Evolutionary conservation across 345 rosid genomes (phyloP), one percentile per base, ranked within the genome.

Genomic region (Hibiscus syriacus): DNA sequence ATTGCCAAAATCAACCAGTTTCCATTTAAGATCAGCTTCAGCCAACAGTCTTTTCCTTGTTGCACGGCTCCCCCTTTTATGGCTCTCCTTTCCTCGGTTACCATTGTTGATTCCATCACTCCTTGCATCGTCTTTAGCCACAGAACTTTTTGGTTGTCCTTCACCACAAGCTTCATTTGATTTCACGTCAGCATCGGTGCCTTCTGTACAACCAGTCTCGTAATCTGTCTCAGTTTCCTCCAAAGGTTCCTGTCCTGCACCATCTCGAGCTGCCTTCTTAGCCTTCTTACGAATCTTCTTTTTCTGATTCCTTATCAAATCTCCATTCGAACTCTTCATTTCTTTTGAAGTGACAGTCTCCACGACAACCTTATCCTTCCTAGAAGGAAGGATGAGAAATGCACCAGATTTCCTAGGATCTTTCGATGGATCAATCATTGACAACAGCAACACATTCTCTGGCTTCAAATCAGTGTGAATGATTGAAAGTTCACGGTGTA

Each of bases 381-480:
- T 45, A 0, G 67, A 63, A 14, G 92, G 86, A 69, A 83, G 87
- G 60, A 93, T 78, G 45, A 84, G 84, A 27, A 91, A 86, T 69
- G 63, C 68, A 55, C 87, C 88, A 2, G 87, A 74, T 50, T 74
- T 89, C 32, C 73, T 70, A 48, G 88, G 89, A 82, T 90, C 96
- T 60, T 80, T 86, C 53, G 83, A 84, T 30, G 97, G 90, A 69
- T 94, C 87, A 29, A 94, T 84, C 75, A 61, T 87, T 45, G 99
- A 90, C 72, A 81, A 69, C 8, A 90, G 91, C 73, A 94, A 78
- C 56, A 94, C 77, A 30, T 94, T 94, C 81, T 94, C 97, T 5
- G 97, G 97, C 85, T 94, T 94, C 80, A 94, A 82, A 86, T 94
- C 99, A 45, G 99, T 94, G 69, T 94, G 97, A 49, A 94, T 89